Base-by-base conservation (phyloP, 2,329 filamentous ascomycete genomes). In the Stemphylium lycopersici region DNA sequence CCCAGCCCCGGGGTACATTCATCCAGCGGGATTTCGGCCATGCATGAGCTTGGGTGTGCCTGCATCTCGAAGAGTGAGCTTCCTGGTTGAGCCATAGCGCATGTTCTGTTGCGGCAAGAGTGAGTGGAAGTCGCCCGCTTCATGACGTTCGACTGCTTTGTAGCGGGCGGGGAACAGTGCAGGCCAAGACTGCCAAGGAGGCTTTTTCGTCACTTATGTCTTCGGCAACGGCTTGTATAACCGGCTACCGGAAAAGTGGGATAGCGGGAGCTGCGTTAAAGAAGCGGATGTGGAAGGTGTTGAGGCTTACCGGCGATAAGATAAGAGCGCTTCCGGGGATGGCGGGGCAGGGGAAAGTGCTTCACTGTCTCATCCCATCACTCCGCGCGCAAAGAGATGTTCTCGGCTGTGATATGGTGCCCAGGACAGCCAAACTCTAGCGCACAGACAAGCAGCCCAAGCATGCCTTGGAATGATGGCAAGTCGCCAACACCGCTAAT, bases 41-140 rank as follows among this genome's bases (percentile, higher is more conserved):
- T 15, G 26, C 26, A 29, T 11, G 26, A 29, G 26, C 26, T 29
- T 38, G 37, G 26, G 29, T 10, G 29, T n/a, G 32, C 20, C 13
- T 36, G n/a, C 39, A 52, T 56, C 33, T 22, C 33, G 15, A 31
- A 20, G 46, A 58, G 12, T 29, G 63, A 69, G 61, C 67, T 71
- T 63, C 68, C 67, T 68, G 40, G 24, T 63, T 65, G 18, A 54
- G 59, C 53, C 33, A 50, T 67, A 65, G 57, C 56, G 59, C 48
- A 29, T 36, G 32, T 45, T 26, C 45, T 16, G 26, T 29, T 48
- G 51, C 58, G 58, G 60, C 51, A 15, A 53, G 56, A 52, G 47
- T 33, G 24, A 52, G 39, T 45, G 45, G 47, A 49, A 50, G 42
- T 33, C 43, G 15, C 47, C 48, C 52, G 16, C 16, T 55, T 18